phyloP scores from a whole-genome alignment of 495 filamentous ascomycete genomes.

The Thermothielavioides terrestris region DNA sequence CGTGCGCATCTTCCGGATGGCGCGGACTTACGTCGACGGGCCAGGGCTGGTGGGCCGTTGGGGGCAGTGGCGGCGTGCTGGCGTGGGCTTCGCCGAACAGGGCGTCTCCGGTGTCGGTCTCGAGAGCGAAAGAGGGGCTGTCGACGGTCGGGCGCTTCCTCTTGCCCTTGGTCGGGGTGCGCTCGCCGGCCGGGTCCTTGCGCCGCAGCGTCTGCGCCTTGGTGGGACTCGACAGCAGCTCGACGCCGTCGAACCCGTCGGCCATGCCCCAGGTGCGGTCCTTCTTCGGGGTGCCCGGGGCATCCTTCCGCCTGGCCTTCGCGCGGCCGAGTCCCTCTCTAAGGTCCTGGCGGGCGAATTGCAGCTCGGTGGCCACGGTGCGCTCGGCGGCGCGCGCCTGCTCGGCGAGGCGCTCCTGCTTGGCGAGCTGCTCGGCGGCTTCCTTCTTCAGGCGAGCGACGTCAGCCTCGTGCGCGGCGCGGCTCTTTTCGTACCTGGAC shows the following conservation, averaged over 20 bases:
- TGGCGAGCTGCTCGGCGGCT: conserved; percentile 37
- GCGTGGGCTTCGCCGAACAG: not conserved
- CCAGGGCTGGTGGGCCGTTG: not conserved
- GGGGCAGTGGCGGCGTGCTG: not conserved
- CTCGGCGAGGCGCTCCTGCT: conserved; percentile 39
- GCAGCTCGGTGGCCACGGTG: conserved; percentile 40
- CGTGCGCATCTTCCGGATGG: not conserved
- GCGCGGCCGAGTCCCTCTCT: conserved; percentile 37
- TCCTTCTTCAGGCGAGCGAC: conserved; percentile 36
- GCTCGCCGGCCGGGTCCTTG: conserved; percentile 31
- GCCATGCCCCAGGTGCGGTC: conserved; percentile 34
- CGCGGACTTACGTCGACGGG: conserved; percentile 30
- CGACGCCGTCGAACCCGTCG: conserved; percentile 49
- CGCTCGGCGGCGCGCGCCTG: conserved; percentile 38
- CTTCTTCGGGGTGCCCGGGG: conserved; percentile 40
- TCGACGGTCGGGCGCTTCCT: conserved; percentile 44
- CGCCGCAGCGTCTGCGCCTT: conserved; percentile 29
- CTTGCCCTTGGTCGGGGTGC: conserved; percentile 43
- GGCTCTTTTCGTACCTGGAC: conserved; percentile 39
- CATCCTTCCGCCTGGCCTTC: conserved; percentile 32
- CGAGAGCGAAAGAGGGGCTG: conserved; percentile 42
- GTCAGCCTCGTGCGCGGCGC: conserved; percentile 35
- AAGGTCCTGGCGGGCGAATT: conserved; percentile 45
- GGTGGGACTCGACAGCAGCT: conserved; percentile 38
- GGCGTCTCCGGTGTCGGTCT: conserved; percentile 27